phyloP scores from a whole-genome alignment of 129 eudicot species.

The Mikania micrantha region DNA sequence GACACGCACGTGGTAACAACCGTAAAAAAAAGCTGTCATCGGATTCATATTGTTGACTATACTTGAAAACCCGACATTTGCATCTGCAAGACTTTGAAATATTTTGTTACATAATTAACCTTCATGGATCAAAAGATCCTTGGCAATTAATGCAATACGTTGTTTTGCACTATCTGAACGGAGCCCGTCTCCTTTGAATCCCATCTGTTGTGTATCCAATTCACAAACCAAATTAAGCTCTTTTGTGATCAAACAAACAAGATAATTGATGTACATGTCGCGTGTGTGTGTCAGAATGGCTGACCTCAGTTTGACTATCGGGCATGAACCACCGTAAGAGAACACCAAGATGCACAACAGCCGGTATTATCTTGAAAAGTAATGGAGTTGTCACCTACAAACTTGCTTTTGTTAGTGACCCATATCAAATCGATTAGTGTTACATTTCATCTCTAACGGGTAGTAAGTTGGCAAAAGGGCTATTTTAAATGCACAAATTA shows the following conservation, averaged over 20 bases:
- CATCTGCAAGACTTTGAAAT: not conserved
- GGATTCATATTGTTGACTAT: conserved; percentile 7
- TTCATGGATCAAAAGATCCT: conserved; percentile 85
- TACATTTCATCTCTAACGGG: not conserved
- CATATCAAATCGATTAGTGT: too few species aligned
- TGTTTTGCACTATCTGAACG: conserved; percentile 86
- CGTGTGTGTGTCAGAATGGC: not conserved
- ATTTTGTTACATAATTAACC: conserved; percentile 28
- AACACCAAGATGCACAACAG: conserved; percentile 93
- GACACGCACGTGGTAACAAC: not conserved
- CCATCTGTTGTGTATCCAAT: conserved; percentile 41
- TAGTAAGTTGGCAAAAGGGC: not conserved
- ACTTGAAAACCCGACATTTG: conserved; percentile 10
- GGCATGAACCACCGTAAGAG: conserved; percentile 91
- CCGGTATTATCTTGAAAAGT: conserved; percentile 91
- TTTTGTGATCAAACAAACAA: conserved; percentile 1
- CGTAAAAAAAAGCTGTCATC: not conserved
- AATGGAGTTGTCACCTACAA: conserved; percentile 91
- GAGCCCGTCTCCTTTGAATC: conserved; percentile 64
- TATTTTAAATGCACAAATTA: not conserved
- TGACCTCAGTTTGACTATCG: conserved; percentile 80
- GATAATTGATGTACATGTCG: not conserved
- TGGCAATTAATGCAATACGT: conserved; percentile 73
- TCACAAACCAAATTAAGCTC: not conserved
- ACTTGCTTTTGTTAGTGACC: not conserved